Evolutionary conservation across 768 basidiomycete genomes (phyloP), one percentile per base, ranked within the genome.

Genomic region (Pleurotus giganteus): DNA sequence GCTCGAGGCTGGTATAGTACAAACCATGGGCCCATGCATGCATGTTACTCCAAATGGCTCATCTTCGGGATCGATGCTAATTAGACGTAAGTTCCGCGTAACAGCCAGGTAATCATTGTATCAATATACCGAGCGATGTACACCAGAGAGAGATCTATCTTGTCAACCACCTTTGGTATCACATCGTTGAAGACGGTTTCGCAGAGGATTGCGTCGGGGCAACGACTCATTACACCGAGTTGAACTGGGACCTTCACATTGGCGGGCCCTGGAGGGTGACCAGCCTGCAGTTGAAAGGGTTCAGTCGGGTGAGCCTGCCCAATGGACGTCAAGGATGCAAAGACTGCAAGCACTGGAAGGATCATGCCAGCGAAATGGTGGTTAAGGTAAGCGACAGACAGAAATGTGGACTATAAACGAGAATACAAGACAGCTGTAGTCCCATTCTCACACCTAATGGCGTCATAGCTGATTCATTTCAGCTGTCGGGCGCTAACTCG

Each of bases 41-140:
- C 94, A 97, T 29, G 72, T 79, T 27, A 89, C 82, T n/a, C 93
- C 93, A 64, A 86, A 91, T 45, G 75, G 73, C n/a, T 80, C 71
- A 24, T 89, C 85, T 4, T 80, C 78, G n/a, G 74, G 55, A 65
- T 92, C 82, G 24, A 82, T 63, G 53, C 90, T 92, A 60, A 29
- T 47, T 19, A 44, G 17, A 49, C 57, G 44, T 32, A 29, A 32
- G 36, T 37, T n/a, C 32, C 9, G 41, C 6, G 24, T 46, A 19
- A 41, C 19, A 53, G n/a, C n/a, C n/a, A 13, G 7, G 11, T 12
- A 23, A 13, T 11, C 15, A 17, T 15, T 17, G 17, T 12, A 23
- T 9, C n/a, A 7, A 17, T 44, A 63, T 65, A 84, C 86, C 56
- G 74, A 49, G 76, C 86, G 49, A 88, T 74, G 65, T 81, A 88